Conservation (phyloP, 2,329 filamentous ascomycete genomes). For the Coniochaeta pulveracea region DNA sequence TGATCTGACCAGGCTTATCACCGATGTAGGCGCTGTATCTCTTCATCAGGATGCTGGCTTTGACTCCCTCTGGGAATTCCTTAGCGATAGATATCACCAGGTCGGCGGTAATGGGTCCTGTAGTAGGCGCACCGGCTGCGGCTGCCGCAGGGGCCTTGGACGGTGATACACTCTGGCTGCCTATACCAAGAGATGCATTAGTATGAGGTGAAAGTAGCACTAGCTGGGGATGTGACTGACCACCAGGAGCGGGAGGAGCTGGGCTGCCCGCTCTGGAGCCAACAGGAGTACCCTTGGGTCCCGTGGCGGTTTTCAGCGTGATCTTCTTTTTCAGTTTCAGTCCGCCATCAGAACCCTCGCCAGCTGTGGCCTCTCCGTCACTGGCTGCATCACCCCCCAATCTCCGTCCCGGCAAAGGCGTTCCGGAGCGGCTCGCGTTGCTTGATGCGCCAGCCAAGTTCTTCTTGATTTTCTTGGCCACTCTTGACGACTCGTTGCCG, state of each 20-base stretch:
- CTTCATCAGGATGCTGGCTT: conserved; percentile 39
- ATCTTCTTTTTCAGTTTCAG: conserved; percentile 39
- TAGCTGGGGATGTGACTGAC: conserved; percentile 5
- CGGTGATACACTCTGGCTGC: conserved; percentile 15
- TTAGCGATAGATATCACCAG: conserved; percentile 9
- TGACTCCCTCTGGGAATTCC: conserved; percentile 36
- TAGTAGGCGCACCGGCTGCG: conserved; percentile 38
- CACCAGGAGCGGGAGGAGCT: conserved; percentile 21
- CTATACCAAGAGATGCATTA: neutral
- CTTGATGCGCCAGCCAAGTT: conserved; percentile 30
- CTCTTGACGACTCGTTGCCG: conserved; percentile 77
- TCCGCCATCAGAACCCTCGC: conserved; percentile 50
- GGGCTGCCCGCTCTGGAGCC: conserved; percentile 54
- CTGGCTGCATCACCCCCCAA: conserved; percentile 49
- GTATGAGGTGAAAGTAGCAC: neutral
- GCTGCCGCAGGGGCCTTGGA: conserved; percentile 18
- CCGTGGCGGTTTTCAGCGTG: conserved; percentile 35
- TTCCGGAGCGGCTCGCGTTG: conserved; percentile 41
- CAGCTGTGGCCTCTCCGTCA: conserved; percentile 61
- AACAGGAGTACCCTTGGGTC: conserved; percentile 38
- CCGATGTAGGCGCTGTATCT: conserved; percentile 42
- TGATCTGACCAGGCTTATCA: conserved; percentile 37
- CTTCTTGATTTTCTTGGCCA: conserved; percentile 64
- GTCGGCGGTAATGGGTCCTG: conserved; percentile 37
- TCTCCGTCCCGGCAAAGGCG: conserved; percentile 37